Evolutionary conservation across 345 rosid genomes (phyloP).

Genomic region (Noccaea bulbosa): DNA sequence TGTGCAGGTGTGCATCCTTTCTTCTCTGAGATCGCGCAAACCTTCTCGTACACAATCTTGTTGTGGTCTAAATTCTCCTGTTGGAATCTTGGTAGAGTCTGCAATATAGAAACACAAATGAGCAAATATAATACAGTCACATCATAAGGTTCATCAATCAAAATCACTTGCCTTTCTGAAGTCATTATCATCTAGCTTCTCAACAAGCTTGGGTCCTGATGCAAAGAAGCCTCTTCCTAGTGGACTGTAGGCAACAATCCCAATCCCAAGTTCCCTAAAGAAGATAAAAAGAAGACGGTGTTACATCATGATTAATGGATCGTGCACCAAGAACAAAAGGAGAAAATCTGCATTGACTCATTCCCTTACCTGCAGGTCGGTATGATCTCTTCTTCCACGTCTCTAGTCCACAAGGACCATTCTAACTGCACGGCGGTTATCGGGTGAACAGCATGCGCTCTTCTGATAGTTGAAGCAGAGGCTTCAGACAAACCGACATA

Average conservation of each 20-base stretch:
- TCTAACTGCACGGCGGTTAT: slow-evolving; percentile 65
- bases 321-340: background rate
- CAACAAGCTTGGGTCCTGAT: slow-evolving; percentile 55
- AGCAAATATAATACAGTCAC: background rate
- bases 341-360: background rate
- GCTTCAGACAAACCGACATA: slow-evolving; percentile 72
- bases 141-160: background rate
- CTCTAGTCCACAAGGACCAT: slow-evolving; percentile 81
- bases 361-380: slow-evolving; percentile 40
- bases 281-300: background rate
- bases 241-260: slow-evolving; percentile 75
- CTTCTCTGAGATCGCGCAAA: slow-evolving; percentile 51
- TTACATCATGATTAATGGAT: background rate
- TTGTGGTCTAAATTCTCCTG: slow-evolving; percentile 63
- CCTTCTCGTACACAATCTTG: slow-evolving; percentile 47
- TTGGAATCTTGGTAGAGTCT: slow-evolving; percentile 62
- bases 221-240: slow-evolving; percentile 73
- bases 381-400: slow-evolving; percentile 62
- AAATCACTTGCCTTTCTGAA: slow-evolving; percentile 47
- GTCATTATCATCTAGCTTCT: slow-evolving; percentile 47
- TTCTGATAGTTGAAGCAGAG: slow-evolving; percentile 73
- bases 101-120: slow-evolving; percentile 13
- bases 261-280: slow-evolving; percentile 70
- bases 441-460: slow-evolving; percentile 82
- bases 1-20: slow-evolving; percentile 65